Conservation (phyloP, 1,284 basidiomycete genomes). For the Tylopilus sp. region DNA sequence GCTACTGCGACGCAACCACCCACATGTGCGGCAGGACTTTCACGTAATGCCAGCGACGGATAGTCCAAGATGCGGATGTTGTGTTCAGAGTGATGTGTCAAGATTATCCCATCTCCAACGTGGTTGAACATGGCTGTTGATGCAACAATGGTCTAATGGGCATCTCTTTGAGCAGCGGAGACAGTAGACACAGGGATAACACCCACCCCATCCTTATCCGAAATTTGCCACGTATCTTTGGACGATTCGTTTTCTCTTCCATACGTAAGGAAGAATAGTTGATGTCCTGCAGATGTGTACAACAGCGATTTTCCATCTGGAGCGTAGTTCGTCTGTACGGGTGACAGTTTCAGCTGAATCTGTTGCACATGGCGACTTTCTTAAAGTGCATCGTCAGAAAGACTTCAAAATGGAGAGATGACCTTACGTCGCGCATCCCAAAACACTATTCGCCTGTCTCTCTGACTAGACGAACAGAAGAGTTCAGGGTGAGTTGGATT, state of each 20-base stretch:
- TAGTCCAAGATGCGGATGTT: conserved; percentile 75
- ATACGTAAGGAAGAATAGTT: conserved; percentile 67
- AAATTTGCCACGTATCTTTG: conserved; percentile 69
- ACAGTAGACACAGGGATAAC: background rate
- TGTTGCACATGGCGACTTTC: conserved; percentile 76
- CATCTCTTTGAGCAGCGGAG: conserved; percentile 1
- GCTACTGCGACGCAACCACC: conserved; percentile 80
- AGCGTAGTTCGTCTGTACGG: conserved; percentile 73
- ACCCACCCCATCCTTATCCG: conserved; percentile 60
- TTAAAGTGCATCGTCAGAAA: conserved; percentile 42
- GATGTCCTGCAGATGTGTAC: conserved; percentile 68
- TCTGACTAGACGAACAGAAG: conserved; percentile 81
- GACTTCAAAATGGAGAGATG: background rate
- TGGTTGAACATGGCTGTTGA: conserved; percentile 79
- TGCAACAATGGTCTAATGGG: conserved; percentile 51
- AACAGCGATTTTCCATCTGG: conserved; percentile 76
- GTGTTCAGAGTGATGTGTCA: conserved; percentile 71
- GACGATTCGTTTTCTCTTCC: conserved; percentile 64
- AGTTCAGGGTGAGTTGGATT: conserved; percentile 85
- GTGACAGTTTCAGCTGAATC: conserved; percentile 64
- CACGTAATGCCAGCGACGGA: conserved; percentile 66
- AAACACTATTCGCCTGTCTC: conserved; percentile 78
- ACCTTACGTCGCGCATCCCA: conserved; percentile 83
- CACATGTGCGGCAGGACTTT: conserved; percentile 76
- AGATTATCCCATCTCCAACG: conserved; percentile 72